Evolutionary conservation across 441 rosid species (phyloP).

Genomic region (Raphanus hybrid): DNA sequence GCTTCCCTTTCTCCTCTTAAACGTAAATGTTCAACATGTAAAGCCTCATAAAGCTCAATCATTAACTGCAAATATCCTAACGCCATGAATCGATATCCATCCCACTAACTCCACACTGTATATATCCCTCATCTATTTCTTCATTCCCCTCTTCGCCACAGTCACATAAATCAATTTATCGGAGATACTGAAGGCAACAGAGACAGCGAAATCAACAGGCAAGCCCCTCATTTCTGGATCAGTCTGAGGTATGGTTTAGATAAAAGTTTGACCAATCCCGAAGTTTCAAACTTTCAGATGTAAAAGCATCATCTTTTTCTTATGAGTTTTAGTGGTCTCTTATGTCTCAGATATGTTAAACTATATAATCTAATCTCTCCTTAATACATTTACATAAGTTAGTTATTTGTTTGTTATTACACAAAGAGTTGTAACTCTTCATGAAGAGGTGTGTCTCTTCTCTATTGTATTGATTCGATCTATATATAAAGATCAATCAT

Average conservation of each 20-base stretch:
- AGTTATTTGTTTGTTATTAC: no score
- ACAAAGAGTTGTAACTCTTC: no score
- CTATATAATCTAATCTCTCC: no score
- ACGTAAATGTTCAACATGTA: no score
- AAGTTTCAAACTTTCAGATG: no score
- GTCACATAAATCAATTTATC: not conserved
- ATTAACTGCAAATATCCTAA: not conserved
- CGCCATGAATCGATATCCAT: not conserved
- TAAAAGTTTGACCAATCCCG: no score
- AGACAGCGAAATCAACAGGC: not conserved
- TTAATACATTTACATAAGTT: no score
- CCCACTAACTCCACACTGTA: not conserved
- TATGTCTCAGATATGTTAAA: no score
- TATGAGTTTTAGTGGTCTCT: not conserved
- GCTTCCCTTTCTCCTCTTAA: not conserved
- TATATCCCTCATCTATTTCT: not conserved
- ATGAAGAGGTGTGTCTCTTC: no score
- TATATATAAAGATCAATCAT: no score
- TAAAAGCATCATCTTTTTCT: not conserved
- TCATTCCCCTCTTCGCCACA: not conserved
- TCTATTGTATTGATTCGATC: no score
- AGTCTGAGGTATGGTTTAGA: no score
- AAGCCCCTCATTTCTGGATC: not conserved
- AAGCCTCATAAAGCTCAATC: not conserved
- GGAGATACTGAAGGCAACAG: not conserved